Evolutionary conservation across 345 rosid species (phyloP), one percentile per base, ranked within the genome.

Genomic region (Hibiscus trionum): DNA sequence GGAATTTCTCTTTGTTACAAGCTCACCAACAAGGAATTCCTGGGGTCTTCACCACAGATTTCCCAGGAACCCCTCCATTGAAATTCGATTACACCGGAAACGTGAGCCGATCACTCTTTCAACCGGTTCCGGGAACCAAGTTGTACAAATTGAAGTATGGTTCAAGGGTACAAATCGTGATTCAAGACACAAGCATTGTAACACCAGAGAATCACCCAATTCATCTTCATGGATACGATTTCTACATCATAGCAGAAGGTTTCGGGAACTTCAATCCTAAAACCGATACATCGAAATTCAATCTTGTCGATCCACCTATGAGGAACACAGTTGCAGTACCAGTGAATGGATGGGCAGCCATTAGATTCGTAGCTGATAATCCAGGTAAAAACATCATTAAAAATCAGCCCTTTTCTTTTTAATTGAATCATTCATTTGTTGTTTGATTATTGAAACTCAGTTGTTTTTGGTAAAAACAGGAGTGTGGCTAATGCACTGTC

Each of bases 201-300:
- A 89, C 96, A 0, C 82, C 91, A 1, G 98, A 95, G 71, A 90
- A 92, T 75, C 98, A 94, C 70, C 97, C 97, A 0, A 86, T 94
- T 69, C 98, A 94, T 77, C 83, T 95, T 9, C 99, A 95, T 4
- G 99, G 99, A 58, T 88, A 95, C 56, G 99, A 95, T 83, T 95
- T 95, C 80, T 92, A 87, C 80, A 82, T 92, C 12, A 59, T 95
- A 11, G 99, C 86, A 0, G 80, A 83, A 75, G 99, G 98, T 11
- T 95, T 89, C 31, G 99, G 99, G 69, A 95, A 95, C 78, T 95
- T 95, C 75, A 76, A 90, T 73, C 81, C 93, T 50, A 77, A 82
- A 62, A 87, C 67, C 11, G 93, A 95, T 75, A 42, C 83, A 9
- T 74, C 86, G 0, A 95, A 92, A 77, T 92, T 92, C 76, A 95